Conservation (phyloP, 2,329 filamentous ascomycete species). For the Zymoseptoria ardabiliae region DNA sequence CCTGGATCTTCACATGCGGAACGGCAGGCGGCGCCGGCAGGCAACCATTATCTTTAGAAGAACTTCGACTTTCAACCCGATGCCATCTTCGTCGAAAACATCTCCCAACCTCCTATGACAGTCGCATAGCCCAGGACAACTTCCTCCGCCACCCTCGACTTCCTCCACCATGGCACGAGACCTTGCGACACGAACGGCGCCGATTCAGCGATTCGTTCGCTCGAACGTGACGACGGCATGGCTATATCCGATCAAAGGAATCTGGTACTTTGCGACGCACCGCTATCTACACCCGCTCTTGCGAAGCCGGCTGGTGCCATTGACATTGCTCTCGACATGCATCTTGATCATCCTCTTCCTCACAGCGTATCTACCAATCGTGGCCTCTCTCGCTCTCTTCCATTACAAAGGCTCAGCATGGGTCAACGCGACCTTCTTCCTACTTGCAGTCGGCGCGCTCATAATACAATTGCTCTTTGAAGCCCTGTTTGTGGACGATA, state of each 20-base stretch:
- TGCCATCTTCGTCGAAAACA: background rate
- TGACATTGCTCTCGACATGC: constrained; percentile 72
- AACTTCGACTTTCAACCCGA: background rate
- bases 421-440: constrained; percentile 78
- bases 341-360: constrained; percentile 82
- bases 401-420: constrained; percentile 71
- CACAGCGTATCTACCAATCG: constrained; percentile 82
- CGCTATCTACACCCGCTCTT: constrained; percentile 79
- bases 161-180: constrained; percentile 3
- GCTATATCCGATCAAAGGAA: constrained; percentile 46
- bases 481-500: constrained; percentile 57
- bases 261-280: constrained; percentile 72
- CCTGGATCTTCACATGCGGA: background rate
- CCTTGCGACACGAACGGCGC: constrained; percentile 1
- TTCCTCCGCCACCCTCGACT: background rate
- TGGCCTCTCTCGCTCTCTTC: constrained; percentile 81
- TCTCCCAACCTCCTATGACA: background rate
- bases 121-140: background rate
- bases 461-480: constrained; percentile 53
- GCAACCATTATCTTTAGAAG: background rate
- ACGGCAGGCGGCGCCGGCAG: background rate
- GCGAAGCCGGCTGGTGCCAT: constrained; percentile 66
- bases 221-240: constrained; percentile 30
- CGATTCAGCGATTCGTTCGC: constrained; percentile 18
- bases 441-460: constrained; percentile 60